A percentile compares a stretch with the other conserved stretches of the same genome.
Conservation (phyloP, 2,329 filamentous ascomycete genomes). For the Fusarium pilosicola region DNA sequence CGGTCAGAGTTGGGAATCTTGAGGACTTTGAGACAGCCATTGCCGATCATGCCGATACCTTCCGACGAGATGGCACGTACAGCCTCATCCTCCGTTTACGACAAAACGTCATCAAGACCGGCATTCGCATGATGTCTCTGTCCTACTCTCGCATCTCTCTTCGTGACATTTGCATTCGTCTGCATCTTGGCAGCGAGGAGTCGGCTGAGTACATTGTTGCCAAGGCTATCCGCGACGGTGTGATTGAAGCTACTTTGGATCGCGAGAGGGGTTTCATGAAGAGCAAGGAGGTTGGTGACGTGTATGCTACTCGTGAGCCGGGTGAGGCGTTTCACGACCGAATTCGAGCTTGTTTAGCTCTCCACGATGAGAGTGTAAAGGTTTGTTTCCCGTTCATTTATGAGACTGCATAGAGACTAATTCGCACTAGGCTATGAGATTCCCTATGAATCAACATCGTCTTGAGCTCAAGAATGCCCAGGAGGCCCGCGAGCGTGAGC, state of each 20-base stretch:
- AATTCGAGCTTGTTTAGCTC: slow-evolving; percentile 87
- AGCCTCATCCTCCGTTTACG: slow-evolving; percentile 92
- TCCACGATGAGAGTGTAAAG: slow-evolving; percentile 99
- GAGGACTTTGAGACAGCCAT: slow-evolving; percentile 93
- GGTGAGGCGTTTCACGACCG: slow-evolving; percentile 98
- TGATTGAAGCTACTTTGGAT: slow-evolving; percentile 94
- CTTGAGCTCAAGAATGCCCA: slow-evolving; percentile 98
- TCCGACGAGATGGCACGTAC: slow-evolving; percentile 94
- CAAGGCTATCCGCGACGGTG: slow-evolving; percentile 96
- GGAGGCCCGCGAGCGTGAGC: slow-evolving; percentile 95
- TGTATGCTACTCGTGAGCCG: slow-evolving; percentile 95
- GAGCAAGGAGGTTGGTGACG: slow-evolving; percentile 95
- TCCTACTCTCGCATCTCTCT: slow-evolving; percentile 98
- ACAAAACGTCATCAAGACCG: slow-evolving; percentile 99
- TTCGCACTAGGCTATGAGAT: slow-evolving; percentile 83
- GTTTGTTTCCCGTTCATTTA: slow-evolving; percentile 55
- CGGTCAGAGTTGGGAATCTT: slow-evolving; percentile 94
- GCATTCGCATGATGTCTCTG: slow-evolving; percentile 98
- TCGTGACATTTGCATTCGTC: slow-evolving; percentile 94
- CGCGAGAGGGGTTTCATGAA: slow-evolving; percentile 98
- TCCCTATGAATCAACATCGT: slow-evolving; percentile 99
- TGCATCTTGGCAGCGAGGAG: slow-evolving; percentile 94
- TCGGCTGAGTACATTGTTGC: slow-evolving; percentile 99
- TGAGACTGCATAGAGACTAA: slow-evolving; percentile 26
- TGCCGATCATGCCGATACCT: slow-evolving; percentile 80